Percentiles rank a stretch among this genome's conserved stretches.
phyloP scores from a whole-genome alignment of 108 stramenopile genomes.

The Ochromonas danica region DNA sequence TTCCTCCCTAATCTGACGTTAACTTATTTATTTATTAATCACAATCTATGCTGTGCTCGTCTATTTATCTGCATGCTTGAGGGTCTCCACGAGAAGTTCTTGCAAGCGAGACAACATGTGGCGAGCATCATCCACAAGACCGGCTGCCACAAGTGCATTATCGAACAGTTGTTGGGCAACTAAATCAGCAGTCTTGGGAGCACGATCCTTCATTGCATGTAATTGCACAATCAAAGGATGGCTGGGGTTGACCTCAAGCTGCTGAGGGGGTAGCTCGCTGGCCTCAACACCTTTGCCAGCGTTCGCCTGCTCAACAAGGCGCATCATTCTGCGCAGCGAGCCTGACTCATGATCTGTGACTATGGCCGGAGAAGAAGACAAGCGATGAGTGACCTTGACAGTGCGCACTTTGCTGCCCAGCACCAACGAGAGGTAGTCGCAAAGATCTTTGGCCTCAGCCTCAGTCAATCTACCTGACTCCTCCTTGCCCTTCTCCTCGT shows the following conservation, averaged over 20 bases:
- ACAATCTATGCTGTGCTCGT: too few species aligned
- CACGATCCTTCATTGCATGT: slow-evolving; percentile 52
- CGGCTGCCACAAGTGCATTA: slow-evolving; percentile 93
- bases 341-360: slow-evolving; percentile 95
- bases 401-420: slow-evolving; percentile 60
- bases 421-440: slow-evolving; percentile 66
- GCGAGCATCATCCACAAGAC: slow-evolving; percentile 87
- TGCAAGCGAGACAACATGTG: too few species aligned
- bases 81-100: too few species aligned
- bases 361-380: slow-evolving; percentile 87
- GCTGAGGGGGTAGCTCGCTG: slow-evolving; percentile 79
- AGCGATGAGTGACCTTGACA: slow-evolving; percentile 74
- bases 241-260: slow-evolving; percentile 90
- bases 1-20: too few species aligned
- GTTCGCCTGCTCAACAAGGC: slow-evolving; percentile 82
- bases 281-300: slow-evolving; percentile 61
- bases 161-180: slow-evolving; percentile 91
- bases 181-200: slow-evolving; percentile 54
- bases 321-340: slow-evolving; percentile 92
- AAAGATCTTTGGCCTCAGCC: slow-evolving; percentile 75
- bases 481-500: slow-evolving; percentile 46
- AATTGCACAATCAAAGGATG: slow-evolving; percentile 86
- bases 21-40: too few species aligned
- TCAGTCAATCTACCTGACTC: slow-evolving; percentile 50
- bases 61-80: too few species aligned